These are phyloP conservation scores for Hymenoscyphus albidus DNA, from an alignment of 2,329 filamentous ascomycete species.

Conservation along the genomic window DNA sequence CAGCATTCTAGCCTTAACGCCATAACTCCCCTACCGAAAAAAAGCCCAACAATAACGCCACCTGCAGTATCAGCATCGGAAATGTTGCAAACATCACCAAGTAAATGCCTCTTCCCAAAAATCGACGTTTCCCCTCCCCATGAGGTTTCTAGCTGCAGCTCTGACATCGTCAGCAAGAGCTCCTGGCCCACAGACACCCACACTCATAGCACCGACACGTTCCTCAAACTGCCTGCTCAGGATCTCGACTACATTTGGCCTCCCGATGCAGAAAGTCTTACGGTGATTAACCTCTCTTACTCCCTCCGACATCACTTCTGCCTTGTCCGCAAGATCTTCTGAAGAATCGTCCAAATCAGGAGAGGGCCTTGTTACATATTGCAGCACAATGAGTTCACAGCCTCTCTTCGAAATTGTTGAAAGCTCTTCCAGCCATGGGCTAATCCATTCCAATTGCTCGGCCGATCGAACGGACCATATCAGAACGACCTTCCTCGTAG, in stretches of 20 bases:
- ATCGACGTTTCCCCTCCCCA: slow-evolving; percentile 17
- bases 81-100: slow-evolving; percentile 4
- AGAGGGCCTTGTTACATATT: slow-evolving; percentile 13
- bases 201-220: slow-evolving; percentile 19
- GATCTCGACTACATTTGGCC: slow-evolving; percentile 12
- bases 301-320: background rate
- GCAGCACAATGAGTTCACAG: slow-evolving; percentile 12
- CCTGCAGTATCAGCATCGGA: background rate
- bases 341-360: background rate
- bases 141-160: slow-evolving; percentile 13
- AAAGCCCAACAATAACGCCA: background rate
- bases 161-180: slow-evolving; percentile 21
- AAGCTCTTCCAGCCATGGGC: slow-evolving; percentile 75
- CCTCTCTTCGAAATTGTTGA: slow-evolving; percentile 62
- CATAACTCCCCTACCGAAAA: background rate
- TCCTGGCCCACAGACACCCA: slow-evolving; percentile 22
- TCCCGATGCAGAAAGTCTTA: slow-evolving; percentile 6
- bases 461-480: slow-evolving; percentile 73
- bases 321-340: background rate
- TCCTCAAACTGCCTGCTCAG: slow-evolving; percentile 14
- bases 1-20: slow-evolving; percentile 6
- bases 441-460: slow-evolving; percentile 75
- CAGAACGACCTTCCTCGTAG: slow-evolving; percentile 64
- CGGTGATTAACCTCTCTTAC: slow-evolving; percentile 2
- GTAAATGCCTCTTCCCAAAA: slow-evolving; percentile 20